Evolutionary conservation across 2,329 filamentous ascomycete species (phyloP).

Genomic region (Botrytis cinerea): DNA sequence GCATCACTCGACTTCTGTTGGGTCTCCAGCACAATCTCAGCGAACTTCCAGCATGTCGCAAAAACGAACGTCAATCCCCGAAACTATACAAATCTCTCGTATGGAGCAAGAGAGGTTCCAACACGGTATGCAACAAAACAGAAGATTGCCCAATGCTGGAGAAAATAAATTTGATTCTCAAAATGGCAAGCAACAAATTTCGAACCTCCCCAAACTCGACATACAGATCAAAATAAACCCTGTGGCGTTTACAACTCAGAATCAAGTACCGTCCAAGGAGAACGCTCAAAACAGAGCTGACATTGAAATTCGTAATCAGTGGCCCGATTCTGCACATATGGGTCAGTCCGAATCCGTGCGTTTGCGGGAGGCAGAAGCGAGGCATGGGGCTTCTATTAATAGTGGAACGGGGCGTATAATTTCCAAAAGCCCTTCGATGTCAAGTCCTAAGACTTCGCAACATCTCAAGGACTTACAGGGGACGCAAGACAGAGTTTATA

Average conservation of each 20-base stretch:
- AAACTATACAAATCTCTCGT: neutral
- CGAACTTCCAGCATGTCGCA: neutral
- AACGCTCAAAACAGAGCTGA: neutral
- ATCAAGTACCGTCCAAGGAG: neutral
- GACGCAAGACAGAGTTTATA: neutral
- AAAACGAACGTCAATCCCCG: neutral
- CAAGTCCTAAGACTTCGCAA: neutral
- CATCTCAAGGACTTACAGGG: neutral
- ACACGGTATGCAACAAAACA: neutral
- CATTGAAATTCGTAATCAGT: neutral
- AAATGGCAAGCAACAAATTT: neutral
- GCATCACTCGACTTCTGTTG: neutral
- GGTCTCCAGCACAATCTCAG: neutral
- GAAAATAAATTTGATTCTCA: neutral
- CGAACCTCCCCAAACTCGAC: neutral
- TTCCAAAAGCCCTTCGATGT: neutral
- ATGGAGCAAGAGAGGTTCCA: neutral
- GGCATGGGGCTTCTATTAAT: neutral
- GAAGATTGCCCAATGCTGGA: neutral
- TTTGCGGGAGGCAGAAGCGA: neutral
- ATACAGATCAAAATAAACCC: neutral
- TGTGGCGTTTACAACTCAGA: neutral
- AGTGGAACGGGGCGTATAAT: neutral
- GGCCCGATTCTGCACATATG: neutral
- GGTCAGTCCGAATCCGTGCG: neutral